Base-by-base conservation (phyloP, 2,329 filamentous ascomycete genomes). In the Drechslerella coelobrocha region DNA sequence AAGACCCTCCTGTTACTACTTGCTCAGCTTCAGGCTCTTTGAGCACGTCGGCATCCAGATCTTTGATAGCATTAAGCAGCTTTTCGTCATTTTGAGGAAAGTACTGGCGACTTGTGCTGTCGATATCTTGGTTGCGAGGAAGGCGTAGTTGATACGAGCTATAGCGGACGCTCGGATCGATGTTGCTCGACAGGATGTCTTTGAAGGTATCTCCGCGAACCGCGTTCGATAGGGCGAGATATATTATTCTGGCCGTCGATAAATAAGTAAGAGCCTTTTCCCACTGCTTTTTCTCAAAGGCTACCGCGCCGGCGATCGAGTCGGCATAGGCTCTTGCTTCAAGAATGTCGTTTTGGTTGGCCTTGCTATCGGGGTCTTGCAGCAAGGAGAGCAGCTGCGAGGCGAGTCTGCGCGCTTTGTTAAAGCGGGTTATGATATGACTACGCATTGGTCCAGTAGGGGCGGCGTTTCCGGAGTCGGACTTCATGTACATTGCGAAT, bases 401-500 rank as follows among this genome's bases (percentile, higher is more conserved):
- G 51, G 92, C 91, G 73, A 85, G 84, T 53, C 83, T 85, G 39
- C 87, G 84, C 14, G 90, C 92, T 80, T 97, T 97, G 76, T 87
- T 85, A 41, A 97, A 82, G 57, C 92, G 87, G 12, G 92, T 96
- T 62, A 95, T 86, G 39, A 97, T 94, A 79, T 99, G 93, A 57
- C 89, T 89, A 77, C 92, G 88, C 17, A 90, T 89, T 56, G 89
- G 86, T 69, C 92, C 89, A 26, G 88, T 85, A 73, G 96, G 89
- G 52, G 88, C 88, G 78, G 91, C 90, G 71, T 88, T 87, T 75
- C 94, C 91, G 75, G 89, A 85, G 47, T 76, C 75, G 39, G 90
- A 86, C 80, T 96, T 97, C 84, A 97, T 91, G 78, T 89, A 87
- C 92, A 97, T 95, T 65, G 92, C 93, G 79, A 96, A 89, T 37